phyloP scores from a whole-genome alignment of 2,329 filamentous ascomycete genomes.

The Hymenoscyphus fructigenus region DNA sequence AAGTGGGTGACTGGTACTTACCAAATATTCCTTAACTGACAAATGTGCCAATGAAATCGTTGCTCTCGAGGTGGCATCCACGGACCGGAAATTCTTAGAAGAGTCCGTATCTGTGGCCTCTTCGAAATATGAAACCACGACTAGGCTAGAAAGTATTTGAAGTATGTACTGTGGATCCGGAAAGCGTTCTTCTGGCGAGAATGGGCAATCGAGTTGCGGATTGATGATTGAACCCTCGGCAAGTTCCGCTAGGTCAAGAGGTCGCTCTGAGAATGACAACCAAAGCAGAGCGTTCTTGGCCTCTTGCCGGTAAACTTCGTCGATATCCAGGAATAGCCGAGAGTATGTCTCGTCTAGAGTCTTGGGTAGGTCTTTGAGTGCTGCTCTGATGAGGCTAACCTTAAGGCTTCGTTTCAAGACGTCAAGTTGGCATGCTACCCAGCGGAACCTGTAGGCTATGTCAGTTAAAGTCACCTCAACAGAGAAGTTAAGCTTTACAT shows the following conservation, averaged over 20 bases:
- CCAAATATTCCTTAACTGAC: too few species aligned
- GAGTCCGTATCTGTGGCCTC: too few species aligned
- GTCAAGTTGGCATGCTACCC: slow-evolving; percentile 35
- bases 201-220: slow-evolving; percentile 20
- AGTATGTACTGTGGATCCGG: slow-evolving; percentile 30
- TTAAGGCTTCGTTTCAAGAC: slow-evolving; percentile 29
- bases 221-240: slow-evolving; percentile 31
- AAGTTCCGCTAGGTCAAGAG: slow-evolving; percentile 29
- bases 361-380: slow-evolving; percentile 20
- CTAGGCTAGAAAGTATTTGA: slow-evolving; percentile 9
- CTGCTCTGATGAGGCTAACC: slow-evolving; percentile 9
- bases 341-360: slow-evolving; percentile 31
- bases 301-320: slow-evolving; percentile 15
- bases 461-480: background rate
- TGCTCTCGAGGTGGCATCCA: too few species aligned
- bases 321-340: slow-evolving; percentile 29
- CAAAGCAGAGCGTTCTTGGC: slow-evolving; percentile 26
- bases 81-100: too few species aligned
- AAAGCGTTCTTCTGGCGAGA: slow-evolving; percentile 36
- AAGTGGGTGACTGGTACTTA: too few species aligned
- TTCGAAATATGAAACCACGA: background rate
- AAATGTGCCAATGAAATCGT: too few species aligned
- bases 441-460: slow-evolving; percentile 31
- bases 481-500: slow-evolving; percentile 37
- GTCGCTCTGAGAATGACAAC: slow-evolving; percentile 27